Evolutionary conservation across 2,329 filamentous ascomycete genomes (phyloP), one percentile per base, ranked within the genome.

Genomic region (Proliferodiscus dingleyae): DNA sequence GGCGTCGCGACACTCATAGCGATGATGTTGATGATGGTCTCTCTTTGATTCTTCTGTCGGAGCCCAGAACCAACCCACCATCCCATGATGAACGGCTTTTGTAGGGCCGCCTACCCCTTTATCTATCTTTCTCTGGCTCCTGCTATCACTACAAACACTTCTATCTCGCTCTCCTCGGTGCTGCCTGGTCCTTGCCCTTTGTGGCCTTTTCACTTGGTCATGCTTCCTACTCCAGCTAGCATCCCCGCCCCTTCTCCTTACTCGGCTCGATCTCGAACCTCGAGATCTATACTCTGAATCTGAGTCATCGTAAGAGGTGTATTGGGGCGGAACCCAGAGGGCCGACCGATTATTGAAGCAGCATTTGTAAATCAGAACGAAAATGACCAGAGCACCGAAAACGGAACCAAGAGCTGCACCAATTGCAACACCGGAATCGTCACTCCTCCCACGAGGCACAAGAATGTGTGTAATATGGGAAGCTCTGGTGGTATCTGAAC

Each of bases 351-450:
- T 26, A 16, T 30, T 28, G n/a, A 34, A 8, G 15, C 39, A 51
- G 24, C 15, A 44, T 53, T 58, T 62, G 50, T 68, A 67, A 18
- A 66, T 23, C 8, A 64, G 57, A 18, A 66, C 65, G 45, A 69
- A 58, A 1, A 65, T 55, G 3, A 63, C 37, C 11, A 69, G 49
- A 24, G 57, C 45, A 26, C 59, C 62, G 30, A 68, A 40, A n/a
- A 63, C 46, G 32, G 54, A 45, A 29, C 58, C 57, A 1, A 62
- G 24, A 11, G 11, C 24, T 6, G 55, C 24, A 26, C 24, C 24
- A 37, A 59, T 54, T 2, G 52, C 51, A 6, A 43, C 50, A 10
- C 46, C 22, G n/a, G 50, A 21, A 21, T 34, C 37, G 5, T 43
- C 42, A 11, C 24, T 46, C 30, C 23, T 37, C 24, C 6, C 6